Evolutionary conservation across 805 yeast species (phyloP).

Genomic region (Komagataella populi): DNA sequence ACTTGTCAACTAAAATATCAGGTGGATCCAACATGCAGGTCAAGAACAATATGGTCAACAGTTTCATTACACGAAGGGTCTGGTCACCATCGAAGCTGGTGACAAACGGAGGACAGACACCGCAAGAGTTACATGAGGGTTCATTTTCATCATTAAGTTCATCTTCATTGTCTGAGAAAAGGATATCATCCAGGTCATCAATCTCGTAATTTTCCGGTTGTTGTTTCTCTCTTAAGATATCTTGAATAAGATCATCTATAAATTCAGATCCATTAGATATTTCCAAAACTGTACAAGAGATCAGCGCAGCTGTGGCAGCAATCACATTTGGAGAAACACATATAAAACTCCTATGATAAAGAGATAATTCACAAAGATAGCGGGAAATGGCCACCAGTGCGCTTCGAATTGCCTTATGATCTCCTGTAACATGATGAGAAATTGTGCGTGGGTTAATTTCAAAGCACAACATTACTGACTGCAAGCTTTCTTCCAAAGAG

Average conservation of each 20-base stretch:
- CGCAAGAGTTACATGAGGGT: conserved; percentile 16
- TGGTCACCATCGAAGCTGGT: conserved; percentile 29
- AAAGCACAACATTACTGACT: conserved; percentile 8
- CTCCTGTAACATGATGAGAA: conserved; percentile 12
- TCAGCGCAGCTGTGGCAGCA: conserved; percentile 35
- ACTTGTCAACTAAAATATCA: conserved; percentile 37
- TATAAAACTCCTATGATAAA: conserved; percentile 33
- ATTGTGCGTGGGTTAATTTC: conserved; percentile 19
- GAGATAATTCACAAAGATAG: conserved; percentile 38
- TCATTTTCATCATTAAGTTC: conserved; percentile 21
- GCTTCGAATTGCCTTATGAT: conserved; percentile 24
- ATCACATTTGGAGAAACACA: conserved; percentile 28
- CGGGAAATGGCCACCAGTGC: conserved; percentile 42
- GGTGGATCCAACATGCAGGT: conserved; percentile 30
- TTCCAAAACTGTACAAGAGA: conserved; percentile 40
- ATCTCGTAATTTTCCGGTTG: conserved; percentile 4
- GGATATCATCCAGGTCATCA: conserved; percentile 6
- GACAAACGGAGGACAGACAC: conserved; percentile 31
- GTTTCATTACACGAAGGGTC: conserved; percentile 24
- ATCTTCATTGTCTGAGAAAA: conserved; percentile 6
- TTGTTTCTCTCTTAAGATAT: background rate
- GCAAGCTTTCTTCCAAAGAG: conserved; percentile 38
- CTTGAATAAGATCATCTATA: conserved; percentile 12
- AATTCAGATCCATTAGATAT: conserved; percentile 27
- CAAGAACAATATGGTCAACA: conserved; percentile 27